A percentile compares a stretch with the other conserved stretches of the same genome.
phyloP scores from a whole-genome alignment of 2,329 filamentous ascomycete genomes.

The Cladophialophora immunda region DNA sequence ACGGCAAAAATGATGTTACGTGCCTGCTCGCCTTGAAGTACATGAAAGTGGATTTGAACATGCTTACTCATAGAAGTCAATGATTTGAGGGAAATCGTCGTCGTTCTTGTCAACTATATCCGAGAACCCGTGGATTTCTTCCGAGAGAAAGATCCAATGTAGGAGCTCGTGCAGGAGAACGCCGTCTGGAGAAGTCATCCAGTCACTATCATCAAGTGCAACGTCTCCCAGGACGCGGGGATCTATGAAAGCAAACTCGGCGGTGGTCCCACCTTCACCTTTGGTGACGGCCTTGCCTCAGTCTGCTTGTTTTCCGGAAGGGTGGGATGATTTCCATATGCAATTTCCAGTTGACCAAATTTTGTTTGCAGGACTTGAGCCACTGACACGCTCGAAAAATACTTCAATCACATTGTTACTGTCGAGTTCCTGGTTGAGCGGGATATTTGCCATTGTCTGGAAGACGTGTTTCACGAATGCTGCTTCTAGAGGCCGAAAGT shows the following conservation, averaged over 20 bases:
- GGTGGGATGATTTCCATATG: slow-evolving; percentile 12
- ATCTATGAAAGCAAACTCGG: neutral
- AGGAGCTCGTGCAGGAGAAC: slow-evolving; percentile 26
- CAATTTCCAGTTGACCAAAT: slow-evolving; percentile 21
- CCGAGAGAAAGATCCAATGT: slow-evolving; percentile 23
- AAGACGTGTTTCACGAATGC: slow-evolving; percentile 23
- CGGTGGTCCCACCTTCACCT: slow-evolving; percentile 1
- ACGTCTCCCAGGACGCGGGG: neutral
- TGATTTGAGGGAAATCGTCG: slow-evolving; percentile 16
- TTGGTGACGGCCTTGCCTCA: no score
- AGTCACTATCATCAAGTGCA: slow-evolving; percentile 19
- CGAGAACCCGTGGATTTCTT: slow-evolving; percentile 12
- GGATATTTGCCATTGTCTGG: slow-evolving; percentile 21
- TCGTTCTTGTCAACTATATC: slow-evolving; percentile 16
- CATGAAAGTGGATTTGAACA: neutral
- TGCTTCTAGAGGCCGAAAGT: slow-evolving; percentile 14
- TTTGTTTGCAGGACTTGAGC: slow-evolving; percentile 13
- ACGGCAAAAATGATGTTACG: neutral
- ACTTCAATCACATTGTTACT: slow-evolving; percentile 3
- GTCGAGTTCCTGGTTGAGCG: neutral
- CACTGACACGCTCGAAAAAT: neutral
- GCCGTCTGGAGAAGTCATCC: slow-evolving; percentile 20
- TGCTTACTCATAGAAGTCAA: slow-evolving; percentile 5
- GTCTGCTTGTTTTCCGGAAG: slow-evolving; percentile 5
- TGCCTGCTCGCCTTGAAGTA: neutral